Evolutionary conservation across 2,329 filamentous ascomycete genomes (phyloP).

Genomic region (Pochonia chlamydosporia): DNA sequence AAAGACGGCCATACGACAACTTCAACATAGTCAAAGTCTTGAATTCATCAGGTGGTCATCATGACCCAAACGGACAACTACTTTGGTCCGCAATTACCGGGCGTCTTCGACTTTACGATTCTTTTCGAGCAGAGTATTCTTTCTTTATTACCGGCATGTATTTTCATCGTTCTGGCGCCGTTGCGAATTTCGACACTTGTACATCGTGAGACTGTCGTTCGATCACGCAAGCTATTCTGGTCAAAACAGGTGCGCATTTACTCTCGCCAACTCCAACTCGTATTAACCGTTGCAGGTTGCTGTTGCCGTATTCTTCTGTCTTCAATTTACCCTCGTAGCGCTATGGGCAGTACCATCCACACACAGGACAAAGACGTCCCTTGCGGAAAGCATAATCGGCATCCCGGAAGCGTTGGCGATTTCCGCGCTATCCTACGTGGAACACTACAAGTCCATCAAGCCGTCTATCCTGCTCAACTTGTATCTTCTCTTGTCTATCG

Average conservation of each 20-base stretch:
- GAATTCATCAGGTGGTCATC: too few species aligned
- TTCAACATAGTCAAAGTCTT: too few species aligned
- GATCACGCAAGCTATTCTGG: slow-evolving; percentile 13
- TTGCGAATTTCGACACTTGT: slow-evolving; percentile 12
- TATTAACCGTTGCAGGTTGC: slow-evolving; percentile 11
- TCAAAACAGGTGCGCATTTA: slow-evolving; percentile 14
- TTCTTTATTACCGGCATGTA: slow-evolving; percentile 18
- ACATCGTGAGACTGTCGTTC: slow-evolving; percentile 4
- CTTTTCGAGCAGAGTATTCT: slow-evolving; percentile 25
- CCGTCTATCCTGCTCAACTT: slow-evolving; percentile 25
- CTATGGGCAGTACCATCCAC: slow-evolving; percentile 20
- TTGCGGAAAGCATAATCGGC: slow-evolving; percentile 20
- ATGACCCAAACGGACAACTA: slow-evolving; percentile 8
- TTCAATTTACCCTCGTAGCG: slow-evolving; percentile 19
- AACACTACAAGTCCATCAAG: slow-evolving; percentile 25
- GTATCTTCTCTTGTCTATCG: slow-evolving; percentile 25
- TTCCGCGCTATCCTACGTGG: slow-evolving; percentile 23
- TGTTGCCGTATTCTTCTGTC: slow-evolving; percentile 7
- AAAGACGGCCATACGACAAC: too few species aligned
- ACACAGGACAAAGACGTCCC: slow-evolving; percentile 18
- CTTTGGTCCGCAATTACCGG: slow-evolving; percentile 19
- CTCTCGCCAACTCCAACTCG: fast-evolving
- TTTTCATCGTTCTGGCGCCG: slow-evolving; percentile 19
- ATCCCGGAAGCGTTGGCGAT: slow-evolving; percentile 21
- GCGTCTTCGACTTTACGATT: slow-evolving; percentile 23